Percentiles rank a stretch among this genome's conserved stretches.
These are phyloP conservation scores for Coemansia guatemalensis DNA, from an alignment of 192 early-diverging fungal species.

Conservation along the genomic window DNA sequence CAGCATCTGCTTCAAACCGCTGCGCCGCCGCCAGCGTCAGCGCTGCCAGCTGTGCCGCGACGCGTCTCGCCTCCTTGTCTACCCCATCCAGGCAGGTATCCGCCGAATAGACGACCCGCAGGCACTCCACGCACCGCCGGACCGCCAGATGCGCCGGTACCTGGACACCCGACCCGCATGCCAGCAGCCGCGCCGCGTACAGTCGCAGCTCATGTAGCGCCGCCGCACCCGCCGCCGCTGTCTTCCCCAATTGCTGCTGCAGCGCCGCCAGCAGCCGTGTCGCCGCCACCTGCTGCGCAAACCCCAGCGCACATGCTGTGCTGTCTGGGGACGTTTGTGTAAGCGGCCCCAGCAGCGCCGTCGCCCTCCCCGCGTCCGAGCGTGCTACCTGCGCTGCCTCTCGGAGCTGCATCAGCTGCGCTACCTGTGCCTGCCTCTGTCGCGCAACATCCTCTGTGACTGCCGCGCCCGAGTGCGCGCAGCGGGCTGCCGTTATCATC, in stretches of 20 bases:
- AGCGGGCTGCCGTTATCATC: conserved; percentile 1
- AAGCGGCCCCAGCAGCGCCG: background rate
- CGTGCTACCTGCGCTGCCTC: conserved; percentile 18
- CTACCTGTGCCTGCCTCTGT: conserved; percentile 19
- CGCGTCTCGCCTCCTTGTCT: background rate
- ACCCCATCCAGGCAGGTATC: background rate
- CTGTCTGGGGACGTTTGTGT: conserved; percentile 1
- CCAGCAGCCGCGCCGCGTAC: conserved; percentile 25
- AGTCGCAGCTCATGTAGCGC: conserved; percentile 30
- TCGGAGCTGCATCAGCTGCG: conserved; percentile 10
- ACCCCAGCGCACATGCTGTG: conserved; percentile 5
- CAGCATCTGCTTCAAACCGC: conserved; percentile 19
- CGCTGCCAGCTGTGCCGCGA: conserved; percentile 18
- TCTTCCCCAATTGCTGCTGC: background rate
- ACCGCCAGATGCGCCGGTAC: conserved; percentile 14
- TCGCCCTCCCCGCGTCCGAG: conserved; percentile 6
- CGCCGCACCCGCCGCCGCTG: conserved; percentile 4
- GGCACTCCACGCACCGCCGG: conserved; percentile 11
- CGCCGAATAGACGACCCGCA: conserved; percentile 9
- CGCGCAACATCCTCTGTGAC: conserved; percentile 18
- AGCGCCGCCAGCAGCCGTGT: conserved; percentile 26
- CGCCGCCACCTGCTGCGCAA: conserved; percentile 28
- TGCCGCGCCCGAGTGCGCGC: conserved; percentile 22
- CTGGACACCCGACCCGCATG: background rate
- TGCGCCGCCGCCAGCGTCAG: conserved; percentile 19